These are phyloP conservation scores for Sugiyamaella mastotermitis DNA, from an alignment of 805 yeast species.

Conservation along the genomic window DNA sequence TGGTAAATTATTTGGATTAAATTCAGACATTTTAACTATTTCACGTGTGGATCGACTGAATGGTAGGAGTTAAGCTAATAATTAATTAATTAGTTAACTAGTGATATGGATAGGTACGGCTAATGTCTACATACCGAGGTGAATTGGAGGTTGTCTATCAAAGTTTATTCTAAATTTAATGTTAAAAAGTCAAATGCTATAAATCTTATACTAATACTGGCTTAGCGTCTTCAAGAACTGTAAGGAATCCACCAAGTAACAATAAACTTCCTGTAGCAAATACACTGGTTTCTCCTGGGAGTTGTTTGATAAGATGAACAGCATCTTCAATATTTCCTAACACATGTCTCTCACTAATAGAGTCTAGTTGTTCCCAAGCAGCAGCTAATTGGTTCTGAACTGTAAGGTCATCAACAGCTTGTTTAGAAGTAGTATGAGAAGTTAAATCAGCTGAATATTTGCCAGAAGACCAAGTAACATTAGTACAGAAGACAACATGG, in stretches of 20 bases:
- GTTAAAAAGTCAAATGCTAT: no score
- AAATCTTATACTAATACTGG: no score
- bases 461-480: slow-evolving; percentile 86
- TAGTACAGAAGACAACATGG: slow-evolving; percentile 80
- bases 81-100: no score
- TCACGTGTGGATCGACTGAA: no score
- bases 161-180: no score
- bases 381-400: slow-evolving; percentile 74
- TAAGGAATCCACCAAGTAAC: slow-evolving; percentile 87
- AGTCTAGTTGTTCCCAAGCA: slow-evolving; percentile 55
- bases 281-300: slow-evolving; percentile 46
- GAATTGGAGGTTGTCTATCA: no score
- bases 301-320: slow-evolving; percentile 44
- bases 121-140: no score
- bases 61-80: no score
- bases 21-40: background rate
- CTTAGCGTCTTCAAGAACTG: slow-evolving; percentile 69
- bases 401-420: slow-evolving; percentile 67
- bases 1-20: background rate
- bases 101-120: no score
- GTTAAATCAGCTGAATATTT: slow-evolving; percentile 67
- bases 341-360: slow-evolving; percentile 41
- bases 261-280: slow-evolving; percentile 93
- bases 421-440: slow-evolving; percentile 76
- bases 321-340: slow-evolving; percentile 74